Percentiles rank a stretch among this genome's conserved stretches.
phyloP scores from a whole-genome alignment of 1,139 yeast genomes.

The Blastobotrys capitulatus region DNA sequence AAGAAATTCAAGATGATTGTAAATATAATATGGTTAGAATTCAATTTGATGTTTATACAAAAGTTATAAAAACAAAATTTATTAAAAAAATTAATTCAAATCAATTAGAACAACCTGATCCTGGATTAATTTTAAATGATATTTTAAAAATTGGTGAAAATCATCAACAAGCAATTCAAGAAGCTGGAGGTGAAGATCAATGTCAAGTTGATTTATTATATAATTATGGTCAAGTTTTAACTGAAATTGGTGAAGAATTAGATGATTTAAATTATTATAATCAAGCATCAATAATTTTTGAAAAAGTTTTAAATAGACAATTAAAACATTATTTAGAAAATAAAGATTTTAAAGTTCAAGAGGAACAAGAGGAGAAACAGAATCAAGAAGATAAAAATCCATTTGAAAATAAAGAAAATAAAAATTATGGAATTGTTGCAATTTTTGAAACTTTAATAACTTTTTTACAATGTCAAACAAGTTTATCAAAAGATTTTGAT shows the following conservation, averaged over 20 bases:
- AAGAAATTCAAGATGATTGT: conserved; percentile 21
- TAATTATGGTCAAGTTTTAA: conserved; percentile 28
- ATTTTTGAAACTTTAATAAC: conserved; percentile 17
- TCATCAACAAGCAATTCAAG: conserved; percentile 17
- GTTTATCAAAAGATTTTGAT: conserved; percentile 8
- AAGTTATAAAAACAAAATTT: conserved; percentile 22
- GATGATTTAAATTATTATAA: conserved; percentile 15
- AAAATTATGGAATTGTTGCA: conserved; percentile 10
- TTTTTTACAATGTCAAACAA: conserved; percentile 15
- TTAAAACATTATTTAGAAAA: conserved; percentile 11
- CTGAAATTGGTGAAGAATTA: conserved; percentile 26
- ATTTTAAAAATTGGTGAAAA: conserved; percentile 16
- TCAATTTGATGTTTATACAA: conserved; percentile 25
- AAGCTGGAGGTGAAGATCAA: conserved; percentile 11
- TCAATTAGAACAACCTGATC: conserved; percentile 13
- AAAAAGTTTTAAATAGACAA: conserved; percentile 20
- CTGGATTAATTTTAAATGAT: conserved; percentile 13
- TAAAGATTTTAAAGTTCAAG: background rate
- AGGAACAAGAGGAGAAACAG: background rate
- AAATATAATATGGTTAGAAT: conserved; percentile 27
- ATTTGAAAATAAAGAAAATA: background rate
- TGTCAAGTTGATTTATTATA: conserved; percentile 24
- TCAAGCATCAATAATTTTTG: conserved; percentile 21
- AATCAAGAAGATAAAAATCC: background rate
- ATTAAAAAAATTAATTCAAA: conserved; percentile 15